These are phyloP conservation scores for Ophiostoma tasmaniense DNA, from an alignment of 2,329 filamentous ascomycete species.

Conservation along the genomic window DNA sequence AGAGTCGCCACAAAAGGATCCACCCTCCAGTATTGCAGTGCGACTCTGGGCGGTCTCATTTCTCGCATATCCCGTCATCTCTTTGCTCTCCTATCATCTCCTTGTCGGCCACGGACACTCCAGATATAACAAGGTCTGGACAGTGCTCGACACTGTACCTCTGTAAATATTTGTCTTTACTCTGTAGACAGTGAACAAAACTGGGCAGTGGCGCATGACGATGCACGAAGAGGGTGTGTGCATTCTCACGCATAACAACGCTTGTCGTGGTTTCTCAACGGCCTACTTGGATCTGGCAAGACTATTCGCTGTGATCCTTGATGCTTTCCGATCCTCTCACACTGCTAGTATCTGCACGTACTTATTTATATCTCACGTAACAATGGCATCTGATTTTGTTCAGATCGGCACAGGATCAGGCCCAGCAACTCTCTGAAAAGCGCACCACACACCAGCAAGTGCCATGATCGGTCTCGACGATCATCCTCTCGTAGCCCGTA, in stretches of 20 bases:
- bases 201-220: constrained; percentile 4
- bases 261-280: neutral
- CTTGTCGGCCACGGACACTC: neutral
- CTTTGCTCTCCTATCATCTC: neutral
- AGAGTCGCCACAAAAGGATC: neutral
- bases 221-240: neutral
- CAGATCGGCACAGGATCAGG: neutral
- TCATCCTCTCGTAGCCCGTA: neutral
- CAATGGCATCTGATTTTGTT: neutral
- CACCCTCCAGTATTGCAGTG: neutral
- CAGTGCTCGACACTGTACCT: neutral
- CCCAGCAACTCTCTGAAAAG: neutral
- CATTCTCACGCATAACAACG: neutral
- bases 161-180: neutral
- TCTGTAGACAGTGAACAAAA: neutral
- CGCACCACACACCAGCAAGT: neutral
- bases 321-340: neutral
- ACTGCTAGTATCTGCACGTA: neutral
- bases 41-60: neutral
- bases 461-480: neutral
- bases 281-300: neutral
- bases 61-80: neutral
- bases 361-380: neutral
- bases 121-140: neutral
- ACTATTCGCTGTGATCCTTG: neutral